Evolutionary conservation across 2,329 filamentous ascomycete genomes (phyloP), one percentile per base, ranked within the genome.

Genomic region (Fusarium tanahbumbuense): DNA sequence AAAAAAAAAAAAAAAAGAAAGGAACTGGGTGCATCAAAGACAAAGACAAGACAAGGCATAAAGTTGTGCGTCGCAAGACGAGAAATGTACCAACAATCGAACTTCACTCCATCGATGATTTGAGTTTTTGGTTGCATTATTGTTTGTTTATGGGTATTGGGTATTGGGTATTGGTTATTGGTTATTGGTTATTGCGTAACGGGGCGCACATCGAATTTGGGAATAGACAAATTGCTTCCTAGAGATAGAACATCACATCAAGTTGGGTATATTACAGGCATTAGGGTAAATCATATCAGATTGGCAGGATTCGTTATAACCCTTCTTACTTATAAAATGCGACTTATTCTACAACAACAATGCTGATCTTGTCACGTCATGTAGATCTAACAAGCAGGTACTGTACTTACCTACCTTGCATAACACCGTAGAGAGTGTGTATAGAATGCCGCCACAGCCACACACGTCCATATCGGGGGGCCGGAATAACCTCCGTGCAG

Each of bases 41-140:
- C 34, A 10, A 37, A 37, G 34, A 37, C 37, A 56, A 49, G n/a
- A 54, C 46, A 28, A 34, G 34, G 22, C 15, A 25, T 16, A 44
- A 52, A 41, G 37, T 25, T 18, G 27, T 34, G 11, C 34, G 61
- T 66, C 63, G 61, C 61, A 32, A 66, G 63, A 49, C 61, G 23
- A 37, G 23, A 8, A 16, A 12, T 37, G 16, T 23, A 53, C 3
- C 16, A 44, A 30, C 25, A 28, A 27, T n/a, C 3, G 28, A 6
- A 25, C 34, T 60, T 49, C 15, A 10, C 20, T 42, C 34, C 34
- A 37, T 37, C 18, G 18, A 37, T 37, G 25, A 6, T 59, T 52
- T 18, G 34, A 37, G 18, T 37, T 2, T 3, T 37, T 37, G 34
- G 25, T 28, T n/a, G 12, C 7, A 18, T 37, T 37, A n/a, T 25